Evolutionary conservation across 2,329 filamentous ascomycete species (phyloP).

Genomic region (Drechslerella dactyloides): DNA sequence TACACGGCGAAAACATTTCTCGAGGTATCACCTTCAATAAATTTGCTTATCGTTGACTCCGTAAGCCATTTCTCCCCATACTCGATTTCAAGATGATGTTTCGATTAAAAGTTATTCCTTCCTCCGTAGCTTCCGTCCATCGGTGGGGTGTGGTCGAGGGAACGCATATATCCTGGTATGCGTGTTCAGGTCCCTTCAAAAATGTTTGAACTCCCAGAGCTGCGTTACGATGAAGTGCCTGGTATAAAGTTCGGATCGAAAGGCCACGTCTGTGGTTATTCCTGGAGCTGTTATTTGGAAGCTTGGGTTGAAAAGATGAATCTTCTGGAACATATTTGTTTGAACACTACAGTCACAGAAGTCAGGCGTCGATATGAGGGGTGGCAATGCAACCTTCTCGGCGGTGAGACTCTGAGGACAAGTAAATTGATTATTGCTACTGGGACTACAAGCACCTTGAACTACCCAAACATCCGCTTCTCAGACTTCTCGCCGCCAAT

Average conservation of each 20-base stretch:
- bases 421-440: constrained; percentile 68
- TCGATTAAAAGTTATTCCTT: not conserved
- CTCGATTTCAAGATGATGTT: not conserved
- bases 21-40: constrained; percentile 58
- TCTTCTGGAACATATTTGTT: constrained; percentile 61
- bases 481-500: constrained; percentile 63
- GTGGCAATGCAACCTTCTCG: constrained; percentile 42
- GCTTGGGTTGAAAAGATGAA: constrained; percentile 65
- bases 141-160: constrained; percentile 60
- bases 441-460: constrained; percentile 66
- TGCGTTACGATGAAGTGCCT: constrained; percentile 52
- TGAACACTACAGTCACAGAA: constrained; percentile 59
- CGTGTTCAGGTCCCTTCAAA: constrained; percentile 60
- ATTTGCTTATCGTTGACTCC: constrained; percentile 60
- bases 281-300: constrained; percentile 66
- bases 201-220: constrained; percentile 59
- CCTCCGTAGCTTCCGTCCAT: constrained; percentile 55
- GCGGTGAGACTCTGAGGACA: constrained; percentile 52
- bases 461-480: constrained; percentile 62
- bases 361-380: constrained; percentile 58
- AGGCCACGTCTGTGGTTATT: constrained; percentile 67
- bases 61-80: constrained; percentile 4
- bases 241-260: constrained; percentile 60
- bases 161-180: constrained; percentile 60
- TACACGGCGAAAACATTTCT: constrained; percentile 53